Base-by-base conservation (phyloP, 1,284 basidiomycete species). In the Lentinus polychrous region DNA sequence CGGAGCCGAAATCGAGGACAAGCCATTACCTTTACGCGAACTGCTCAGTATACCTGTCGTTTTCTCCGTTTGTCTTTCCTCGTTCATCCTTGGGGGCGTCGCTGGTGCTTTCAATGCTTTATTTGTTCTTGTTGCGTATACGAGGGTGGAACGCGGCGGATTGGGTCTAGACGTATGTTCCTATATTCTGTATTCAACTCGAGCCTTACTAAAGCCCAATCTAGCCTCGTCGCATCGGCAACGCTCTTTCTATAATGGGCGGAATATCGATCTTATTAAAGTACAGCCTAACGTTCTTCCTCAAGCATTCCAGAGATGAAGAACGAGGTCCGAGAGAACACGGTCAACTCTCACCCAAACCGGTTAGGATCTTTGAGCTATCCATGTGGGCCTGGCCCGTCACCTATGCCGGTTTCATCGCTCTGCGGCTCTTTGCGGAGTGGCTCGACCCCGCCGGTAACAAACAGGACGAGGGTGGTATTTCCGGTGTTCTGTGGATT, bases 71-170 rank as follows among this genome's bases (percentile, higher is more conserved):
- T 71, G 75, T 54, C 55, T 67, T 17, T 80, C 80, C 14, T 78
- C 77, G 12, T 76, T 72, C 54, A 69, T 73, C 6, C 66, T 85
- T n/a, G 72, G 70, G 47, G 81, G 81, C 60, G 64, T 78, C 23
- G 62, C 66, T 2, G 74, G 78, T 0, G 72, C 73, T 6, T 86
- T 82, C 56, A 82, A 81, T 48, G 76, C 75, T 15, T 69, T 81
- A 3, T 84, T 85, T 57, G 79, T 83, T 20, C 69, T 86, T 44
- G 79, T 81, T 55, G 79, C 78, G 44, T 86, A 81, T 59, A 75
- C 80, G 11, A 72, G 78, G 5, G 61, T 83, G 37, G 54, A 68
- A n/a, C 60, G 66, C 2, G 82, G 82, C 41, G 82, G 83, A 0
- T 66, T 85, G 0, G 68, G 70, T 4, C 75, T 82, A 54, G 71